Evolutionary conservation across 208 protist genomes (phyloP), one percentile per base, ranked within the genome.

Genomic region (Wallacemonas sp.): DNA sequence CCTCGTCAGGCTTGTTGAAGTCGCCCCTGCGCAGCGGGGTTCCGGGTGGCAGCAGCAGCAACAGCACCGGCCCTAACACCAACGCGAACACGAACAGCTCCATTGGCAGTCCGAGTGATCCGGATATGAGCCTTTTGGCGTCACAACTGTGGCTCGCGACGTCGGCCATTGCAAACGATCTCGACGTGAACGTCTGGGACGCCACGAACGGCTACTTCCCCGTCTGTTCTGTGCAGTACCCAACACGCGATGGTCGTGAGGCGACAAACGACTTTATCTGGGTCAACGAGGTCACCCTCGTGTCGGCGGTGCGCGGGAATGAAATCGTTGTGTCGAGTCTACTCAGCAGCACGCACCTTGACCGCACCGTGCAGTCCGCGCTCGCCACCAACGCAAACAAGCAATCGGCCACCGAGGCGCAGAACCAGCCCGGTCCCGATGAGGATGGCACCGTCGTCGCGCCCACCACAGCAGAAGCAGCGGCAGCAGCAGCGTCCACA

Each of bases 81-180:
- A n/a, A n/a, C n/a, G n/a, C n/a, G n/a, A 5, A 14, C 17, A 23
- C 27, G 49, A 73, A n/a, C n/a, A 32, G 49, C 47, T 23, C 29
- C 39, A 17, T 1, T 29, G 34, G n/a, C 63, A 61, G 41, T 68
- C 56, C 16, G 70, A 68, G 48, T 65, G 70, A 17, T 82, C 87
- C 21, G 26, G 52, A 58, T 41, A 19, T 58, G 52, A 27, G 52
- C 26, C 34, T 75, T 2, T 68, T 92, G 12, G 70, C 76, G 24
- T 87, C 83, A 14, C 86, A 95, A 60, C 63, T 95, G 49, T 95
- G 85, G 86, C 85, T 95, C 58, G 89, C 85, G 44, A 87, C 88
- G 27, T 72, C 73, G 14, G 68, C 83, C 2, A 74, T 81, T 30
- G 73, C 66, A 19, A 84, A 79, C 30, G 84, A 87, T 39, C 62